A percentile compares a stretch with the other conserved stretches of the same genome.
Conservation (phyloP, 2,329 filamentous ascomycete species). For the Neocucurbitaria cava region DNA sequence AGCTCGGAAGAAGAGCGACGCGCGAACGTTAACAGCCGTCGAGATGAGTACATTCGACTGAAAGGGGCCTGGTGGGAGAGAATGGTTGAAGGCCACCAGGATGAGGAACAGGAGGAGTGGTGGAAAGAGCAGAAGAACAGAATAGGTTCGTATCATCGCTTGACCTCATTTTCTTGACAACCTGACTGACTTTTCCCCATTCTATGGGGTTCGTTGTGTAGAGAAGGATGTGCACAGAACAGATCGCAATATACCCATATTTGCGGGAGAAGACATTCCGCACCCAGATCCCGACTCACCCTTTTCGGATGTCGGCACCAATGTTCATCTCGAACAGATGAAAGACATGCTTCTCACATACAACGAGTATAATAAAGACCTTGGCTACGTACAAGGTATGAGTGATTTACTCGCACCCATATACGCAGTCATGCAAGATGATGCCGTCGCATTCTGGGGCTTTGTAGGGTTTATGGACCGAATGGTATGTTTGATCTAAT, state of each 20-base stretch:
- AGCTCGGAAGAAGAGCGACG: conserved; percentile 85
- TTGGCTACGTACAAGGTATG: conserved; percentile 99
- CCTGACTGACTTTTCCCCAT: conserved; percentile 59
- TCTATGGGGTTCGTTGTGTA: conserved; percentile 64
- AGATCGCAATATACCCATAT: conserved; percentile 92
- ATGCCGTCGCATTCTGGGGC: conserved; percentile 95
- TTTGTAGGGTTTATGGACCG: conserved; percentile 97
- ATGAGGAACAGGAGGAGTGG: conserved; percentile 86
- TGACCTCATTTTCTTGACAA: too few species aligned
- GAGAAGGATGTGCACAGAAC: conserved; percentile 99
- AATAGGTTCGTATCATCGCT: conserved; percentile 74
- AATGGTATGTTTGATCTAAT: conserved; percentile 64
- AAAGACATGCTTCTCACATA: conserved; percentile 99
- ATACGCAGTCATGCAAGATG: conserved; percentile 96
- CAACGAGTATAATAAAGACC: conserved; percentile 94
- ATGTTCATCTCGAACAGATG: conserved; percentile 97
- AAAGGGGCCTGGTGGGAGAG: conserved; percentile 98
- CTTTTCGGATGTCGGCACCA: conserved; percentile 90
- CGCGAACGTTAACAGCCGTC: conserved; percentile 79
- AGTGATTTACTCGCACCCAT: conserved; percentile 94
- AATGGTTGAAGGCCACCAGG: conserved; percentile 80
- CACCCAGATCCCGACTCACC: conserved; percentile 96
- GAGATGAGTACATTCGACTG: conserved; percentile 92
- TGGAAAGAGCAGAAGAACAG: conserved; percentile 93
- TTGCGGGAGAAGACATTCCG: conserved; percentile 93